These are phyloP conservation scores for Fraxinus albicans DNA, from an alignment of 305 asterid genomes.

Conservation along the genomic window DNA sequence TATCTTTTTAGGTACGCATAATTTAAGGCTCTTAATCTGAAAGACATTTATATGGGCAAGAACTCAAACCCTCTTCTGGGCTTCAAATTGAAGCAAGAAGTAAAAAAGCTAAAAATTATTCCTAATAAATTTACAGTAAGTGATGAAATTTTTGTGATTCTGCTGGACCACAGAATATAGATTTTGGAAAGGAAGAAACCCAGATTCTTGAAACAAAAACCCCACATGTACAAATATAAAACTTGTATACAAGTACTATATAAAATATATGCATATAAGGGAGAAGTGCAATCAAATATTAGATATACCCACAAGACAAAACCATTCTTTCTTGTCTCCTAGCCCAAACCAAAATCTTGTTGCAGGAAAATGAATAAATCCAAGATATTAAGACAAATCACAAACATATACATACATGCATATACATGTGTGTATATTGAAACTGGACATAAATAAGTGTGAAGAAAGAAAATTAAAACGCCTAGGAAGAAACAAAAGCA, in stretches of 20 bases:
- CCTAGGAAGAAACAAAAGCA: conserved; percentile 77
- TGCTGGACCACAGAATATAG: not conserved
- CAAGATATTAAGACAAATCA: conserved; percentile 53
- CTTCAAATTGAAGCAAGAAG: not conserved
- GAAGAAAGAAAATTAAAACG: conserved; percentile 75
- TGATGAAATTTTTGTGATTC: not conserved
- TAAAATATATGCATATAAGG: not conserved
- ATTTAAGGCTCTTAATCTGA: conserved; percentile 16
- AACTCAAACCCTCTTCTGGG: not conserved
- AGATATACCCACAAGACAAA: conserved; percentile 71
- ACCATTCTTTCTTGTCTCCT: conserved; percentile 51
- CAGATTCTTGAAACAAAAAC: conserved; percentile 21
- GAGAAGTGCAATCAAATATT: conserved; percentile 56
- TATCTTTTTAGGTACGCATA: conserved; percentile 25
- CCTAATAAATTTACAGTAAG: not conserved
- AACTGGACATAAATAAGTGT: conserved; percentile 19
- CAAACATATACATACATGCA: conserved; percentile 3
- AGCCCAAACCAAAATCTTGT: conserved; percentile 56
- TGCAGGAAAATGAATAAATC: conserved; percentile 65
- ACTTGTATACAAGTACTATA: conserved; percentile 3
- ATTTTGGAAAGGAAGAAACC: conserved; percentile 25
- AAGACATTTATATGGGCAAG: not conserved
- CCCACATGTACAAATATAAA: conserved; percentile 37
- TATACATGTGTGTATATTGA: not conserved
- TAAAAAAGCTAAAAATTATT: no score